Conservation (phyloP, 192 early-diverging fungal genomes). For the Phlyctochytrium arcticum region DNA sequence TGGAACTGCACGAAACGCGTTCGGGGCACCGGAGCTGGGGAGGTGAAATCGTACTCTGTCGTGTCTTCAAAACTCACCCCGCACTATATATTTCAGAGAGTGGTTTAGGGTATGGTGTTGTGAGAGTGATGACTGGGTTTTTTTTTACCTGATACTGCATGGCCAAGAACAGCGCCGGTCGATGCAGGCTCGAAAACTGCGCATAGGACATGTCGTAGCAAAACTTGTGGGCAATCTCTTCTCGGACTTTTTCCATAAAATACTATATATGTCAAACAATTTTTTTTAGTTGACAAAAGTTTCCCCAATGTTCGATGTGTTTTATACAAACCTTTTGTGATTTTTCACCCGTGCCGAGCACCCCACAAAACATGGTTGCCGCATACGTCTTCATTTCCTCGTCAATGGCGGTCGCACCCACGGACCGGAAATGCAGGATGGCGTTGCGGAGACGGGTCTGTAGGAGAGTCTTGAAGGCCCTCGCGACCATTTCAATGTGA, state of each 20-base stretch:
- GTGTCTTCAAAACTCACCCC: slow-evolving; percentile 45
- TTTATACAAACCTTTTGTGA: slow-evolving; percentile 24
- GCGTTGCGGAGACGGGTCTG: slow-evolving; percentile 30
- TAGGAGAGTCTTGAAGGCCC: slow-evolving; percentile 44
- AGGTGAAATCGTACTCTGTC: slow-evolving; percentile 42
- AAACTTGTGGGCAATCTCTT: slow-evolving; percentile 37
- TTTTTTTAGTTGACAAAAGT: not conserved
- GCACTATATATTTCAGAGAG: slow-evolving; percentile 23
- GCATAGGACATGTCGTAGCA: slow-evolving; percentile 30
- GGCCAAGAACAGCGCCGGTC: slow-evolving; percentile 43
- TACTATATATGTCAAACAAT: slow-evolving; percentile 34
- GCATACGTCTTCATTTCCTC: slow-evolving; percentile 44
- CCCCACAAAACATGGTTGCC: slow-evolving; percentile 31
- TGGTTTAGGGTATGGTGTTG: not conserved
- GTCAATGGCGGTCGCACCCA: slow-evolving; percentile 50
- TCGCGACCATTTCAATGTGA: slow-evolving; percentile 45
- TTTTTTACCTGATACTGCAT: slow-evolving; percentile 51
- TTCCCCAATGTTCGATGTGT: no score
- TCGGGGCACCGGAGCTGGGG: slow-evolving; percentile 23
- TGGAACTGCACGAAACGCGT: slow-evolving; percentile 30
- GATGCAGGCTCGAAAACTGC: slow-evolving; percentile 32
- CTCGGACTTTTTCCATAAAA: slow-evolving; percentile 42
- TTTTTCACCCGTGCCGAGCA: slow-evolving; percentile 35
- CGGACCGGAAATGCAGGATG: slow-evolving; percentile 45
- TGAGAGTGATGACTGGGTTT: no score